phyloP scores from a whole-genome alignment of 768 basidiomycete genomes.

The Sporobolomyces roseus region DNA sequence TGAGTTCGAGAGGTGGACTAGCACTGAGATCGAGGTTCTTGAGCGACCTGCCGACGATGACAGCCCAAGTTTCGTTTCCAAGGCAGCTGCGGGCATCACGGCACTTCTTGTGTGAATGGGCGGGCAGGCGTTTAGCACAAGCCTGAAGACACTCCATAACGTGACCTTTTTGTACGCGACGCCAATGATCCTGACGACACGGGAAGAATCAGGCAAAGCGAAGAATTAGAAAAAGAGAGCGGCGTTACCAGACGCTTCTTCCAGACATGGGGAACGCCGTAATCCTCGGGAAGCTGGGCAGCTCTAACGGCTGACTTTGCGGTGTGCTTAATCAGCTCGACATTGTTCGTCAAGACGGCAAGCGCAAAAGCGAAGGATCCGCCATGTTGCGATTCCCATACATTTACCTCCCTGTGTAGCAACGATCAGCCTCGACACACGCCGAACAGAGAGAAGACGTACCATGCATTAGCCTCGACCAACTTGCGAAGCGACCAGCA shows the following conservation, averaged over 20 bases:
- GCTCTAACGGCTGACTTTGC: neutral
- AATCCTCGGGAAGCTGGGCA: neutral
- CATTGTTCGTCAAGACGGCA: neutral
- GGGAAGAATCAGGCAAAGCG: too few species aligned
- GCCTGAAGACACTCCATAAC: too few species aligned
- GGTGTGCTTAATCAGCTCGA: neutral
- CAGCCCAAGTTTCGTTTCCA: too few species aligned
- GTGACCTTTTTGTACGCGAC: too few species aligned
- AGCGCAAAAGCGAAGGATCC: constrained; percentile 2
- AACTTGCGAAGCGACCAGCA: neutral
- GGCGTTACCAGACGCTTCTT: neutral
- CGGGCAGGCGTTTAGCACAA: too few species aligned
- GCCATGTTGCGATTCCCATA: neutral
- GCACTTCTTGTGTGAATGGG: too few species aligned
- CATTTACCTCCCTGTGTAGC: neutral
- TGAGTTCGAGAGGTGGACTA: too few species aligned
- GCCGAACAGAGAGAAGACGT: neutral
- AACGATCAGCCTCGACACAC: neutral
- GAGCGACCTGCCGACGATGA: too few species aligned
- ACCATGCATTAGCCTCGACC: neutral
- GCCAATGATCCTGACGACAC: too few species aligned
- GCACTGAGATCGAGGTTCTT: too few species aligned
- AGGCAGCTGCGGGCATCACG: too few species aligned
- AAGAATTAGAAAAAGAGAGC: too few species aligned
- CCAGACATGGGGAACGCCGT: neutral